Conservation (phyloP, 768 basidiomycete species). For the Serendipita vermifera region DNA sequence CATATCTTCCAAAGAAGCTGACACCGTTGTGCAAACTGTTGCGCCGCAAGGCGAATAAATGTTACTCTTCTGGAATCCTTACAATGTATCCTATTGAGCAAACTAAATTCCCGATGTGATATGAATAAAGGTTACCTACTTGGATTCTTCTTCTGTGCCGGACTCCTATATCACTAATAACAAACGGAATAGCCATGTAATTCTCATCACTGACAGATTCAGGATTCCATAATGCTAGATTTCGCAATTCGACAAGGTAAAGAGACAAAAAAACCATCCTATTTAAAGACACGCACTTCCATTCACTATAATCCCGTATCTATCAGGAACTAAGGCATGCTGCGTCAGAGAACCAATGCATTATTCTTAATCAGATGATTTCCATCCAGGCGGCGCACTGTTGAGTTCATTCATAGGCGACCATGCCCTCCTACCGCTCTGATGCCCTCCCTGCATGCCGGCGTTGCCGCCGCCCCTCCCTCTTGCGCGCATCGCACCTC, state of each 20-base stretch:
- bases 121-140: no score
- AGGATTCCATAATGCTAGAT: neutral
- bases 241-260: neutral
- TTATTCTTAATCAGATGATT: neutral
- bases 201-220: neutral
- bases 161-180: no score
- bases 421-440: neutral
- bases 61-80: no score
- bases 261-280: neutral
- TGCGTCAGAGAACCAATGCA: neutral
- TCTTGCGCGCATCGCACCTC: neutral
- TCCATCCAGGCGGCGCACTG: neutral
- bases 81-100: no score
- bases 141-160: no score
- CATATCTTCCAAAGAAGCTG: no score
- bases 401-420: neutral
- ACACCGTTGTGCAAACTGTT: no score
- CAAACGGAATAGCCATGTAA: no score
- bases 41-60: no score
- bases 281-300: neutral
- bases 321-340: neutral
- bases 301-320: neutral
- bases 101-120: no score
- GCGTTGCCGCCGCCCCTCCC: neutral
- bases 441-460: neutral